Conservation (phyloP, 2,329 filamentous ascomycete species). For the Pleoardoris graminearum region DNA sequence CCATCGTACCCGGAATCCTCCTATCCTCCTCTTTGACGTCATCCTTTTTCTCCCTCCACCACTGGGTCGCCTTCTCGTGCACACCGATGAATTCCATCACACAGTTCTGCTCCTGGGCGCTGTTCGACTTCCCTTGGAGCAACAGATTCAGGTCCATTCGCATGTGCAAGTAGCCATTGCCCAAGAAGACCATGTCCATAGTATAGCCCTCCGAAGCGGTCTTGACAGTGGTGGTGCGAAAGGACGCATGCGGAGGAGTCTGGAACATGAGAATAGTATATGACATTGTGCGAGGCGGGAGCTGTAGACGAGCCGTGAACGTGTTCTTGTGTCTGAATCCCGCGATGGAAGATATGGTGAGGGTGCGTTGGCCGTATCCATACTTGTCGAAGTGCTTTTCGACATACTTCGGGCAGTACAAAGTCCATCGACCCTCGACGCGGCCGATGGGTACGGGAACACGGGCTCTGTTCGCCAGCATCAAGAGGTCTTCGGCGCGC, state of each 20-base stretch:
- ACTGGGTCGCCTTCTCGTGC: conserved; percentile 22
- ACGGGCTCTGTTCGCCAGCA: conserved; percentile 19
- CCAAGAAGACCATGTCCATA: conserved; percentile 34
- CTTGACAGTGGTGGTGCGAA: conserved; percentile 24
- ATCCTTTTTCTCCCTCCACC: conserved; percentile 15
- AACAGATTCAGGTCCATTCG: conserved; percentile 32
- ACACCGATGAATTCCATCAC: conserved; percentile 31
- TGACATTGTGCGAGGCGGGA: conserved; percentile 34
- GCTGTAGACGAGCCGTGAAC: conserved; percentile 30
- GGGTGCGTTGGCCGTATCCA: conserved; percentile 28
- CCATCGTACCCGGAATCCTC: conserved; percentile 26
- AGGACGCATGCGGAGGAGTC: conserved; percentile 34
- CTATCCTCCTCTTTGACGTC: conserved; percentile 23
- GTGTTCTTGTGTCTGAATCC: conserved; percentile 14
- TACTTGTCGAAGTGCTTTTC: conserved; percentile 33
- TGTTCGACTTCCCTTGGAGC: conserved; percentile 28
- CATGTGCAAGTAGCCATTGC: conserved; percentile 34
- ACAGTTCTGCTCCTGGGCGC: conserved; percentile 14
- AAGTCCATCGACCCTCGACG: conserved; percentile 28
- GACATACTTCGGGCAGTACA: conserved; percentile 35
- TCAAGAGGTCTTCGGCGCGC: conserved; percentile 24
- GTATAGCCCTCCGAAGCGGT: conserved; percentile 29
- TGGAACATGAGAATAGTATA: conserved; percentile 23
- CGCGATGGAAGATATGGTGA: conserved; percentile 24
- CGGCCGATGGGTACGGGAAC: conserved; percentile 32